phyloP scores from a whole-genome alignment of 2,329 filamentous ascomycete species.

The Trichoderma oligosporum region DNA sequence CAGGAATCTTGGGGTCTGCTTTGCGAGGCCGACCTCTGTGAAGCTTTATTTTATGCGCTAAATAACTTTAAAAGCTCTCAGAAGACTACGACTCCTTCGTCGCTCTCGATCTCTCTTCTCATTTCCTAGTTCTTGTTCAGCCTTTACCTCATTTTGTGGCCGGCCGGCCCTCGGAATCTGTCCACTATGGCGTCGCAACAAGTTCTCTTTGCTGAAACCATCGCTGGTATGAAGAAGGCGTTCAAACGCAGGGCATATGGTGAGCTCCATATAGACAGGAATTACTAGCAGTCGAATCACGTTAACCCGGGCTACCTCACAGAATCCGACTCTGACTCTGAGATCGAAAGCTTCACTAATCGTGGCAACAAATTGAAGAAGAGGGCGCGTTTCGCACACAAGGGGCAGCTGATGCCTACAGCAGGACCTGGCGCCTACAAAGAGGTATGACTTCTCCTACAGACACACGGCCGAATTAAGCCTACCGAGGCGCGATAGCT shows the following conservation, averaged over 20 bases:
- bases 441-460: slow-evolving; percentile 50
- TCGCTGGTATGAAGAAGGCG: slow-evolving; percentile 64
- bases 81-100: background rate
- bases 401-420: slow-evolving; percentile 64
- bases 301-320: slow-evolving; percentile 20
- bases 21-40: background rate
- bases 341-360: slow-evolving; percentile 66
- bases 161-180: slow-evolving; percentile 6
- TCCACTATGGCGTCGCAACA: slow-evolving; percentile 50
- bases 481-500: slow-evolving; percentile 24
- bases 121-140: background rate
- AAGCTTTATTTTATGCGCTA: background rate
- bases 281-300: background rate
- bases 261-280: slow-evolving; percentile 31
- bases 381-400: slow-evolving; percentile 65
- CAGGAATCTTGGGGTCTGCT: background rate
- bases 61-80: background rate
- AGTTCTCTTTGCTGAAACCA: slow-evolving; percentile 61
- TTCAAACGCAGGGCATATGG: slow-evolving; percentile 62
- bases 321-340: slow-evolving; percentile 77
- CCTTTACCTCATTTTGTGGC: background rate
- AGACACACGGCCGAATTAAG: background rate
- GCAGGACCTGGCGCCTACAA: slow-evolving; percentile 66
- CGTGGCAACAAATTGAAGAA: slow-evolving; percentile 77
- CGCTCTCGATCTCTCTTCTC: background rate